Conservation (phyloP, 192 early-diverging fungal species). For the Dissophora ornata region DNA sequence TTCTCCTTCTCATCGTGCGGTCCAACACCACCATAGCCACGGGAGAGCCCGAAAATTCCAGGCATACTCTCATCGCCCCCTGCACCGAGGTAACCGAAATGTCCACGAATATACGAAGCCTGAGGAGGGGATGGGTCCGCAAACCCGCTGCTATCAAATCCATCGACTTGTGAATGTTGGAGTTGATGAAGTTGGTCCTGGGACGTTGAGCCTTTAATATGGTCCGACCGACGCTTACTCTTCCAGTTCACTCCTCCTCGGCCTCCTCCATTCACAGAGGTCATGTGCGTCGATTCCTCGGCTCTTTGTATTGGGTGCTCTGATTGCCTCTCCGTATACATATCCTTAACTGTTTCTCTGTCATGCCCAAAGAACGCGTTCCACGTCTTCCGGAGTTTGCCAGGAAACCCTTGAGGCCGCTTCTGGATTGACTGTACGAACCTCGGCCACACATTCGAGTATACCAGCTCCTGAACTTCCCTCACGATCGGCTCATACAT, state of each 20-base stretch:
- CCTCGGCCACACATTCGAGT: conserved; percentile 46
- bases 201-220: no score
- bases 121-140: no score
- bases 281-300: no score
- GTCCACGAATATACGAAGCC: conserved; percentile 22
- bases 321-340: neutral
- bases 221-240: no score
- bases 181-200: neutral
- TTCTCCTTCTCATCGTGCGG: neutral
- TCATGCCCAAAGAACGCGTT: conserved; percentile 5
- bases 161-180: neutral
- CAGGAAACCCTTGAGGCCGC: conserved; percentile 12
- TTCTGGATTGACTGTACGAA: conserved; percentile 38
- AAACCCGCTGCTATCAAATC: no score
- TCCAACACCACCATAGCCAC: neutral
- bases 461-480: conserved; percentile 41
- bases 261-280: no score
- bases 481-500: conserved; percentile 46
- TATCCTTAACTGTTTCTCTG: neutral
- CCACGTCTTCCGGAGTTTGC: conserved; percentile 12
- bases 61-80: neutral
- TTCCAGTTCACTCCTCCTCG: no score
- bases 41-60: no score
- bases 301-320: no score
- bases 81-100: neutral